Conservation (phyloP, 2,329 filamentous ascomycete genomes). For the Botrytis galanthina region DNA sequence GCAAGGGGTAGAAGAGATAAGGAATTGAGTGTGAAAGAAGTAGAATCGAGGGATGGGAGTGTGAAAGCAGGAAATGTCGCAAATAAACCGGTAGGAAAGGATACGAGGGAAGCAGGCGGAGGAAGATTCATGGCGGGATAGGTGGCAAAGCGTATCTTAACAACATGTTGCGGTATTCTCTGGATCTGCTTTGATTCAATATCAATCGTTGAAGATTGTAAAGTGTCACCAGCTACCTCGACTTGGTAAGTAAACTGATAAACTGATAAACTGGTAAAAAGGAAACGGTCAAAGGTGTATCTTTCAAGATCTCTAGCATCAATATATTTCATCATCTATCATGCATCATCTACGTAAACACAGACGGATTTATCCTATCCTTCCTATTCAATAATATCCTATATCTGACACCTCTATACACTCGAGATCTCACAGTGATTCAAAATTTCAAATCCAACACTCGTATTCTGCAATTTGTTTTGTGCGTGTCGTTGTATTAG, state of each 20-base stretch:
- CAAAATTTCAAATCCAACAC: background rate
- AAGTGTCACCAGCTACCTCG: background rate
- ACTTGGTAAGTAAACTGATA: background rate
- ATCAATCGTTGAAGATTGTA: background rate
- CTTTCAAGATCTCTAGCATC: background rate
- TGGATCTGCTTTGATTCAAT: background rate
- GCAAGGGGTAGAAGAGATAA: slow-evolving; percentile 47
- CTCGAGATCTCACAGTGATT: background rate
- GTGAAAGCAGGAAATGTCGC: background rate
- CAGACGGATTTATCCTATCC: accelerated
- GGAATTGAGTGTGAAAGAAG: slow-evolving; percentile 18
- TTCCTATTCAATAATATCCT: background rate
- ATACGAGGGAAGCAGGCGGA: background rate
- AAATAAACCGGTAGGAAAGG: background rate
- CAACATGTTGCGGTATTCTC: background rate
- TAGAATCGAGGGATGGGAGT: slow-evolving; percentile 15
- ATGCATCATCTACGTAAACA: background rate
- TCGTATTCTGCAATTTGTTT: no score
- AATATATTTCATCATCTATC: background rate
- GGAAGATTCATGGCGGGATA: slow-evolving; percentile 7
- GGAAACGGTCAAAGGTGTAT: background rate
- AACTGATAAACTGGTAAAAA: background rate
- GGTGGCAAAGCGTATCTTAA: background rate
- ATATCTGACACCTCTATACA: background rate
- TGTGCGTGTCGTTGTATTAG: background rate